Evolutionary conservation across 805 yeast species (phyloP).

Genomic region (Yarrowia osloensis): DNA sequence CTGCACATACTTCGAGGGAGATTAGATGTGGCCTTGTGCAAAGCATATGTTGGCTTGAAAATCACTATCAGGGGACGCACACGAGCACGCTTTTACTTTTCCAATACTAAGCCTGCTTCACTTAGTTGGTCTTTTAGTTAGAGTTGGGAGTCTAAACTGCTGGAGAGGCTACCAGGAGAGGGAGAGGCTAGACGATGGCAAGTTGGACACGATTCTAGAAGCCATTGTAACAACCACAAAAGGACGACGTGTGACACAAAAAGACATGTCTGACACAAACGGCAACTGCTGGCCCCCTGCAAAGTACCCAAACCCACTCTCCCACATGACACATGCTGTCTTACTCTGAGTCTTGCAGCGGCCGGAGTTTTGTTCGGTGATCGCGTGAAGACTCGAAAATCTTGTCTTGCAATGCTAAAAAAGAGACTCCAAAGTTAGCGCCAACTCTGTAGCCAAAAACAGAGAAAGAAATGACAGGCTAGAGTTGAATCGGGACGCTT

Average conservation of each 20-base stretch:
- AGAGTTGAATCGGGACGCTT: neutral
- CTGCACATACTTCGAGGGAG: neutral
- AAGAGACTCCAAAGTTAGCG: neutral
- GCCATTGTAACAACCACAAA: no score
- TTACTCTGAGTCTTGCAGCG: neutral
- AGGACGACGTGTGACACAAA: no score
- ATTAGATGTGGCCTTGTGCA: constrained; percentile 1
- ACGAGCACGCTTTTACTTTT: neutral
- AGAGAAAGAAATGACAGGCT: neutral
- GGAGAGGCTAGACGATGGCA: no score
- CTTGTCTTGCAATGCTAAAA: neutral
- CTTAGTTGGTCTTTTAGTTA: neutral
- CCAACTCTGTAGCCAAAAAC: neutral
- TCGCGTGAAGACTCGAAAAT: neutral
- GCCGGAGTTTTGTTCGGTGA: neutral
- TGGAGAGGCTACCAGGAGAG: no score
- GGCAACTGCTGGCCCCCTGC: no score
- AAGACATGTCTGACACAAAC: neutral
- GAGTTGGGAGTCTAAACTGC: no score
- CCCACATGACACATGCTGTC: no score
- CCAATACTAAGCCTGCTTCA: neutral
- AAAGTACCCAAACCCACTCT: no score
- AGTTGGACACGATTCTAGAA: neutral
- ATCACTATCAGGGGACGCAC: neutral
- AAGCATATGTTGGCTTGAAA: neutral